phyloP scores from a whole-genome alignment of 108 stramenopile genomes.

The Skeletonema menzelii region DNA sequence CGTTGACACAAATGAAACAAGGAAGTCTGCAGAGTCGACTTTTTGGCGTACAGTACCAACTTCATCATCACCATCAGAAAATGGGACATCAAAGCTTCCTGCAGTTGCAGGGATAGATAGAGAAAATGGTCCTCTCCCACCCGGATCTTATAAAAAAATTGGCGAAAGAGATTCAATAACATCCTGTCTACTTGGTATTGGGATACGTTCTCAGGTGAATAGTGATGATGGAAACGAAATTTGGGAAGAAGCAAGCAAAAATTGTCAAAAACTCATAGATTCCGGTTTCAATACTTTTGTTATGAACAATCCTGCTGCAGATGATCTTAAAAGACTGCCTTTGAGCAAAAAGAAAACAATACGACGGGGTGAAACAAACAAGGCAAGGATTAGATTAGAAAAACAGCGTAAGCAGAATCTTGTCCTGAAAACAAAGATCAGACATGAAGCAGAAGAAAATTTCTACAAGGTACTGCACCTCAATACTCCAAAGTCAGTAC shows the following conservation, averaged over 20 bases:
- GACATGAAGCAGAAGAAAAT: conserved; percentile 41
- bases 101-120: conserved; percentile 21
- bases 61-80: background rate
- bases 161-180: conserved; percentile 12
- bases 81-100: conserved; percentile 13
- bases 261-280: conserved; percentile 60
- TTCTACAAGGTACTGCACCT: conserved; percentile 44
- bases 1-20: background rate
- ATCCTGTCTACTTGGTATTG: conserved; percentile 17
- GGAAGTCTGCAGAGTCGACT: conserved; percentile 40
- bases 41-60: conserved; percentile 35
- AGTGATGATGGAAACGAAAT: conserved; percentile 14
- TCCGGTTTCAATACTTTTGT: conserved; percentile 70
- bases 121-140: conserved; percentile 37
- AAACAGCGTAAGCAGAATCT: background rate
- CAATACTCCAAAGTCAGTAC: conserved; percentile 54
- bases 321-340: background rate
- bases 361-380: background rate
- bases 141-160: conserved; percentile 29
- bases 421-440: background rate
- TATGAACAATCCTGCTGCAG: conserved; percentile 7
- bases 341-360: background rate
- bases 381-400: conserved; percentile 4
- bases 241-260: conserved; percentile 30
- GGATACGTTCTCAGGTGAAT: conserved; percentile 13